phyloP scores from a whole-genome alignment of 2,329 filamentous ascomycete species.

The Acarospora socialis region DNA sequence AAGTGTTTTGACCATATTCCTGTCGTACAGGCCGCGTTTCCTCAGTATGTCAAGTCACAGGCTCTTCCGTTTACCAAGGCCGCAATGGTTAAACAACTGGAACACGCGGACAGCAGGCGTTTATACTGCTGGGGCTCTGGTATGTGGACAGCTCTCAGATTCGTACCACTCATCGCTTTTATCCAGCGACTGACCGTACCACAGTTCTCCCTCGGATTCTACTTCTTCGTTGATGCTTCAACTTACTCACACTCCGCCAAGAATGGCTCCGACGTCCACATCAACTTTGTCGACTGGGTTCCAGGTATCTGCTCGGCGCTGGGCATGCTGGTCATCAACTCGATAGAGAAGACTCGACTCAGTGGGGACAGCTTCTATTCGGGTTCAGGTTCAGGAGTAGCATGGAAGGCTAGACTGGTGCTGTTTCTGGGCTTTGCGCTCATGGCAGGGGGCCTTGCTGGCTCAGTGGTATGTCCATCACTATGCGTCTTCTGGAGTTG shows the following conservation, averaged over 20 bases:
- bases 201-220: constrained; percentile 56
- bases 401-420: constrained; percentile 57
- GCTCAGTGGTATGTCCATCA: constrained; percentile 39
- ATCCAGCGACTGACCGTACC: constrained; percentile 10
- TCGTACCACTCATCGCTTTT: background rate
- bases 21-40: no score
- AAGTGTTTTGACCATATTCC: no score
- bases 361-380: constrained; percentile 50
- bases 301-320: constrained; percentile 55
- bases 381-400: constrained; percentile 50
- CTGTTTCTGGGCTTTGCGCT: constrained; percentile 56
- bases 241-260: constrained; percentile 47
- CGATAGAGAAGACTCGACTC: constrained; percentile 53
- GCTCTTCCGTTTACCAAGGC: constrained; percentile 54
- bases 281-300: constrained; percentile 60
- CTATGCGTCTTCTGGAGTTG: background rate
- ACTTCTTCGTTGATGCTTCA: constrained; percentile 53
- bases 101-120: constrained; percentile 50
- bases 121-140: constrained; percentile 51
- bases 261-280: constrained; percentile 48
- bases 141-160: constrained; percentile 25
- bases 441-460: constrained; percentile 52
- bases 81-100: constrained; percentile 52
- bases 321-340: constrained; percentile 60
- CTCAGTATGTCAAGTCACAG: constrained; percentile 31